Evolutionary conservation across 2,329 filamentous ascomycete genomes (phyloP), one percentile per base, ranked within the genome.

Genomic region (Penicillium crustosum): DNA sequence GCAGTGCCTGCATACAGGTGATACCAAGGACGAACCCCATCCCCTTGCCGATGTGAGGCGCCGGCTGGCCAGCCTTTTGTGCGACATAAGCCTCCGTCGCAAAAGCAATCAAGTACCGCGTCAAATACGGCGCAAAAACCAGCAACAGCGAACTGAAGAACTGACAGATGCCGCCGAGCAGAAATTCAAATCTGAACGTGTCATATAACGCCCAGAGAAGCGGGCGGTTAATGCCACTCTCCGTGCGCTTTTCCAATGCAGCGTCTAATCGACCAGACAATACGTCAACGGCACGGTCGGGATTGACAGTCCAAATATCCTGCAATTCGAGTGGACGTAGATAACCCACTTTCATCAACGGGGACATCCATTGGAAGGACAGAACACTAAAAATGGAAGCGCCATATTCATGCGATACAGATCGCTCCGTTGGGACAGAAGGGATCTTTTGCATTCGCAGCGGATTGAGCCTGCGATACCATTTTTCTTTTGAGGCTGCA

Each of bases 291-390:
- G 86, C 83, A 59, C 94, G 83, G 59, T 89, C 79, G 0, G 93
- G 93, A 62, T 97, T 97, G 65, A 97, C 89, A 1, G 82, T 78
- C 89, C 92, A 97, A 57, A 99, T 86, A 72, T 99, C 94, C 64
- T 89, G 90, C 55, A 87, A 78, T 68, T 96, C 89, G 2, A 99
- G 82, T 2, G 87, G 86, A 15, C 94, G 87, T 70, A 91, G 87
- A 75, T 97, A 97, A 36, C 94, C 94, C 39, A 86, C 84, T 62
- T 77, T 82, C 93, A 97, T 97, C 55, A 97, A 71, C 1, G 91
- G 88, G 0, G 86, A 86, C 82, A 97, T 93, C 93, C 93, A 97
- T 72, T 91, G 86, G 70, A 96, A 97, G 4, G 88, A 89, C 23
- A 96, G 73, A 56, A 81, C 73, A 76, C 90, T 96, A 62, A 94